Percentiles rank a stretch among this genome's conserved stretches.
These are phyloP conservation scores for Musa acuminata DNA, from an alignment of 176 grass and related monocot species.

Conservation along the genomic window DNA sequence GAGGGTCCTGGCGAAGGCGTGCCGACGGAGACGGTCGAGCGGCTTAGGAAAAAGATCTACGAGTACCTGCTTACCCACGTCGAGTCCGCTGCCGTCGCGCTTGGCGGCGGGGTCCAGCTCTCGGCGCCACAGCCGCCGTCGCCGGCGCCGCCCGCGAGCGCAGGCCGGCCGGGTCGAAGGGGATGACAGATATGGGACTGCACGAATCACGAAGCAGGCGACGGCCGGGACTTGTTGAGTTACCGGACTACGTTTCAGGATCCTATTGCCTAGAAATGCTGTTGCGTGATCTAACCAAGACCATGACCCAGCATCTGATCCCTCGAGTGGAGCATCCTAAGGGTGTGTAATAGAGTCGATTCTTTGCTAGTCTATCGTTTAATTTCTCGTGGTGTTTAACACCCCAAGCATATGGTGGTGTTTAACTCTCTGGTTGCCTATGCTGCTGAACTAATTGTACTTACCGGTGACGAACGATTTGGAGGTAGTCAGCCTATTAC, in stretches of 20 bases:
- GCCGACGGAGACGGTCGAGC: constrained; percentile 56
- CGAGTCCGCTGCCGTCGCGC: constrained; percentile 66
- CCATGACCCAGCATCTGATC: too few species aligned
- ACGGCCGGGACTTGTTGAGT: background rate
- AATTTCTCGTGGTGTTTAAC: too few species aligned
- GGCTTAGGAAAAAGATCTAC: constrained; percentile 84
- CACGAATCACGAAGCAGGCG: background rate
- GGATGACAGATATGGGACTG: background rate
- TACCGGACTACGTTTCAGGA: background rate
- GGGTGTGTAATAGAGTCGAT: too few species aligned
- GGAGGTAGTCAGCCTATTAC: too few species aligned
- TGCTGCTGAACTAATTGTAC: too few species aligned
- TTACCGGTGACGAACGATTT: too few species aligned
- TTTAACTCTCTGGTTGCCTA: too few species aligned
- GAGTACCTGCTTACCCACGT: constrained; percentile 83
- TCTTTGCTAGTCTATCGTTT: too few species aligned
- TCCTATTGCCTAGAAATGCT: background rate
- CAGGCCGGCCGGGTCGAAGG: background rate
- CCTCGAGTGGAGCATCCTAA: too few species aligned
- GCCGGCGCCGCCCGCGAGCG: background rate
- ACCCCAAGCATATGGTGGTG: too few species aligned
- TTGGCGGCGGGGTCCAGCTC: constrained; percentile 31
- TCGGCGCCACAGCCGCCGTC: background rate
- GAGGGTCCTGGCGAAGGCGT: constrained; percentile 8
- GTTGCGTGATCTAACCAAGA: background rate